These are phyloP conservation scores for Mallotus japonicus DNA, from an alignment of 441 rosid genomes.

Conservation along the genomic window DNA sequence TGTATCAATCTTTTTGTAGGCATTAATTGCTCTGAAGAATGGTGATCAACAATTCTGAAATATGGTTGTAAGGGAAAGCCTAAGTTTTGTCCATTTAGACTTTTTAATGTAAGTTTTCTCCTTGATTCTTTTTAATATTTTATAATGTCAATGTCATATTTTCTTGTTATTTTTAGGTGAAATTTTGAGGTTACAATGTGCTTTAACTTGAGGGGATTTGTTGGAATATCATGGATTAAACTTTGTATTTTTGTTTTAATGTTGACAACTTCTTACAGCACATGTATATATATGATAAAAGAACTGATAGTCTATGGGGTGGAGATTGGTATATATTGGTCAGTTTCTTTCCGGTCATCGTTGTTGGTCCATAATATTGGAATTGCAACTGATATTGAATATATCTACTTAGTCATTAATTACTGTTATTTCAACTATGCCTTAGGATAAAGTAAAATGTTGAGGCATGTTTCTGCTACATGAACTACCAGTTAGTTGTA, in stretches of 20 bases:
- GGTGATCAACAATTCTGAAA: constrained; percentile 83
- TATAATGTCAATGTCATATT: constrained; percentile 7
- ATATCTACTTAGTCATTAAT: too few relatives aligned
- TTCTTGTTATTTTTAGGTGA: neutral
- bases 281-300: neutral
- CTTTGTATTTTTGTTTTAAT: too few relatives aligned
- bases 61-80: constrained; percentile 96
- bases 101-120: constrained; percentile 69
- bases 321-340: neutral
- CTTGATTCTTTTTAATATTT: constrained; percentile 13
- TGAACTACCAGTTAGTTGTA: neutral
- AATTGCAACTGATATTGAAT: neutral
- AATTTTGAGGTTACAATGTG: neutral
- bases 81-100: constrained; percentile 84
- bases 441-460: neutral
- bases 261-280: neutral
- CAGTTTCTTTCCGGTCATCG: neutral
- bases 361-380: neutral
- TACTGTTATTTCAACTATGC: neutral
- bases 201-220: neutral
- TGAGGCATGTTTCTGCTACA: neutral
- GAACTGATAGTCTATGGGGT: constrained; percentile 1
- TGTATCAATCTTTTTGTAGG: constrained; percentile 42
- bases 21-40: constrained; percentile 65
- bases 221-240: too few relatives aligned